Evolutionary conservation across 768 basidiomycete genomes (phyloP).

Genomic region (Boletus subparvulus): DNA sequence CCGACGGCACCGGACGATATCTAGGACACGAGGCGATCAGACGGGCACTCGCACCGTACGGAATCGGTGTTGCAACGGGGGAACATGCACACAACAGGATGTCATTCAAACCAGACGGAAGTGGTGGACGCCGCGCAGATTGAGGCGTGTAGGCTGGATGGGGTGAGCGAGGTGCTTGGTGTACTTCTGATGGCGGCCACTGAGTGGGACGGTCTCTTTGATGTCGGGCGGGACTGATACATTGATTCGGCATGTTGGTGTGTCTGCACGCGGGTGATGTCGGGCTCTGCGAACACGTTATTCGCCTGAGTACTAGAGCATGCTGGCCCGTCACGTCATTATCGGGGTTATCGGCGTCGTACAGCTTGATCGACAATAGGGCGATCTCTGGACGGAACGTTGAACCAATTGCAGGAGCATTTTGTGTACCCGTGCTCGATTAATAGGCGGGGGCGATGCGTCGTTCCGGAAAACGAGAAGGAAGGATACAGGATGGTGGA

Average conservation of each 20-base stretch:
- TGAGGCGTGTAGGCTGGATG: constrained; percentile 82
- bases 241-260: constrained; percentile 79
- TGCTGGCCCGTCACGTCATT: neutral
- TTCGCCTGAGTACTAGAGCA: constrained; percentile 54
- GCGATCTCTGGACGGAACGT: constrained; percentile 73
- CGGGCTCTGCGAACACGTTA: constrained; percentile 89
- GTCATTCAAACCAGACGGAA: constrained; percentile 89
- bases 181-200: constrained; percentile 89
- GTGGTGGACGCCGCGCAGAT: constrained; percentile 93
- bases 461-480: constrained; percentile 67
- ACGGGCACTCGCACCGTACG: constrained; percentile 70
- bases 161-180: constrained; percentile 86
- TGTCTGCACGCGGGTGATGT: constrained; percentile 95
- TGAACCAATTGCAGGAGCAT: constrained; percentile 88
- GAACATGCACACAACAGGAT: constrained; percentile 95
- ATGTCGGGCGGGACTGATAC: neutral
- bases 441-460: constrained; percentile 80
- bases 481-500: constrained; percentile 62
- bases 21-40: constrained; percentile 81
- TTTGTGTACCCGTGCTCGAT: constrained; percentile 76
- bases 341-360: constrained; percentile 21
- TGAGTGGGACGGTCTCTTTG: constrained; percentile 31
- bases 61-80: constrained; percentile 90
- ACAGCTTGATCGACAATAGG: constrained; percentile 82
- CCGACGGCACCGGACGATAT: constrained; percentile 92